These are phyloP conservation scores for Beauveria sp. DNA, from an alignment of 2,329 filamentous ascomycete genomes.

Conservation along the genomic window DNA sequence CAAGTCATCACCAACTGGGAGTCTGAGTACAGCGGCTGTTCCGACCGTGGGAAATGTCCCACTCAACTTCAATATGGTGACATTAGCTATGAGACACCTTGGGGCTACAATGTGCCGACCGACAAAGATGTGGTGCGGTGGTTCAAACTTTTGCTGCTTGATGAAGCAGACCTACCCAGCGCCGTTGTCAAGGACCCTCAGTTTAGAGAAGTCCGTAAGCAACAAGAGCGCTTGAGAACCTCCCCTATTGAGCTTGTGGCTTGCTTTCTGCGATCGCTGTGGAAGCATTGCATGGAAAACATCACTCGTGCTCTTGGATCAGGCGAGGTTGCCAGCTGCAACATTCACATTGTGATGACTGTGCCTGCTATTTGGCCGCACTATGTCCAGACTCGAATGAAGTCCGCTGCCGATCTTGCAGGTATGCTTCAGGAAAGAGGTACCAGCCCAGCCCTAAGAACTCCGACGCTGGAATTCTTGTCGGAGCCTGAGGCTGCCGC, in stretches of 20 bases:
- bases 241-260: conserved; percentile 22
- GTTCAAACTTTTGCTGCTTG: conserved; percentile 35
- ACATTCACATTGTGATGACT: conserved; percentile 32
- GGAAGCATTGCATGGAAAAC: conserved; percentile 21
- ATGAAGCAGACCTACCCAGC: conserved; percentile 21
- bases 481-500: conserved; percentile 40
- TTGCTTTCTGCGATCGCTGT: conserved; percentile 26
- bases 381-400: conserved; percentile 30
- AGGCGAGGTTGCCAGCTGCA: conserved; percentile 15
- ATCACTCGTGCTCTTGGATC: conserved; percentile 21
- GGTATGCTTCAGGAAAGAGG: conserved; percentile 26
- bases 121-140: conserved; percentile 23
- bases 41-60: conserved; percentile 25
- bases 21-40: conserved; percentile 13
- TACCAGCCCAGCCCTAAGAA: conserved; percentile 11
- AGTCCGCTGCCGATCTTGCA: conserved; percentile 23
- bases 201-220: conserved; percentile 9
- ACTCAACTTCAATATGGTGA: conserved; percentile 19
- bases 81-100: background rate
- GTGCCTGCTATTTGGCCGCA: conserved; percentile 39
- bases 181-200: conserved; percentile 18
- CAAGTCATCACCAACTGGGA: conserved; percentile 26
- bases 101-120: conserved; percentile 25
- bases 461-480: conserved; percentile 27
- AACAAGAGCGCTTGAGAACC: conserved; percentile 11